These are phyloP conservation scores for Sonneratia alba DNA, from an alignment of 345 rosid species.

Conservation along the genomic window DNA sequence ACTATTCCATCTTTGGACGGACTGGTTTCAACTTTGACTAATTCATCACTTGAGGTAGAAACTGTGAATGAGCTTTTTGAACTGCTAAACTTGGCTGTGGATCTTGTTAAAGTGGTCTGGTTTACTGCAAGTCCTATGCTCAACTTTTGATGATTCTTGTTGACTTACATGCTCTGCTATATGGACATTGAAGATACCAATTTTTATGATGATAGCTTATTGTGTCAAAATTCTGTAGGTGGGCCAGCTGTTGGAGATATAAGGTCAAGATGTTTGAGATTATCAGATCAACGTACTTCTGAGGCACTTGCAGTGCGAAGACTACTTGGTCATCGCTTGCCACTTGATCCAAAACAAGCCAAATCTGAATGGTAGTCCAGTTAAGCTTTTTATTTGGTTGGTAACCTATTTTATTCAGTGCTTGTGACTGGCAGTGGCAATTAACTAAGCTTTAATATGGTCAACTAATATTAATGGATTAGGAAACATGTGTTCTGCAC, in stretches of 20 bases:
- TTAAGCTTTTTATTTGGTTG: background rate
- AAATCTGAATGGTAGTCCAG: slow-evolving; percentile 71
- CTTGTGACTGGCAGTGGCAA: background rate
- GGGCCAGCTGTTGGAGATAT: slow-evolving; percentile 99
- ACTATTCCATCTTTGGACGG: background rate
- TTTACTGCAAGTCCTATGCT: background rate
- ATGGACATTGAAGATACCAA: background rate
- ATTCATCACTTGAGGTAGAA: background rate
- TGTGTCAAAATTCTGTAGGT: slow-evolving; percentile 25
- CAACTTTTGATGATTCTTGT: background rate
- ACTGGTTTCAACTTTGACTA: background rate
- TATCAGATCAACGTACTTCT: slow-evolving; percentile 73
- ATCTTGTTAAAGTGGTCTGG: background rate
- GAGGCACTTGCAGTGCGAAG: slow-evolving; percentile 88
- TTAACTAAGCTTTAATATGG: background rate
- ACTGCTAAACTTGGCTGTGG: background rate
- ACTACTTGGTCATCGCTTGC: slow-evolving; percentile 85
- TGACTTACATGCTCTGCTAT: background rate
- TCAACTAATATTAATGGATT: background rate
- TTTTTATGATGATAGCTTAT: background rate
- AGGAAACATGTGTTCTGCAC: background rate
- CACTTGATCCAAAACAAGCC: slow-evolving; percentile 46
- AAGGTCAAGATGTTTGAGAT: slow-evolving; percentile 86
- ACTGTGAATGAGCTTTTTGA: background rate
- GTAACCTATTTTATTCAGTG: background rate